These are phyloP conservation scores for Sutorius eximius DNA, from an alignment of 1,284 basidiomycete genomes.

Conservation along the genomic window DNA sequence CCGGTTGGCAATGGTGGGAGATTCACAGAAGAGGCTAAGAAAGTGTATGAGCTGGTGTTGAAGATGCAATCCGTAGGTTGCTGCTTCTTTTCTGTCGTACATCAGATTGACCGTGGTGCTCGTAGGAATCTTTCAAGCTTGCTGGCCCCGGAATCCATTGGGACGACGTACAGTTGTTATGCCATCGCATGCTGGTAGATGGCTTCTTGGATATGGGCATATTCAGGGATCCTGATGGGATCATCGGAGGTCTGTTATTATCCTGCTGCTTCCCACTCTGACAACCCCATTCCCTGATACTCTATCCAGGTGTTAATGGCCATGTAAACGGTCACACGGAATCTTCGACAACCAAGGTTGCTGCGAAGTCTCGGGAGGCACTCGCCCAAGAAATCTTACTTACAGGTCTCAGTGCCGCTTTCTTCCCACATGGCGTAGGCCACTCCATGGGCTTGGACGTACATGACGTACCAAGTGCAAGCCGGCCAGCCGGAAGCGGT, in stretches of 20 bases:
- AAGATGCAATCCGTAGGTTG: conserved; percentile 75
- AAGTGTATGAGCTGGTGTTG: conserved; percentile 82
- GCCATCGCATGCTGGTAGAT: conserved; percentile 74
- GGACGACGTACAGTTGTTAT: conserved; percentile 81
- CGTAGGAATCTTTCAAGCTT: conserved; percentile 64
- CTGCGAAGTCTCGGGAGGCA: conserved; percentile 16
- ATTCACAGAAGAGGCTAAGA: conserved; percentile 76
- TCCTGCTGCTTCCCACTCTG: neutral
- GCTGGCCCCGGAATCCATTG: conserved; percentile 78
- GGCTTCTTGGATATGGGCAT: conserved; percentile 85
- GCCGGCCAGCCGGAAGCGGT: conserved; percentile 58
- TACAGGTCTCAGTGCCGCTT: conserved; percentile 76
- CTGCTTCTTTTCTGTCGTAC: neutral
- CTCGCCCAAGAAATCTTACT: conserved; percentile 53
- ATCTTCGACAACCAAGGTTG: conserved; percentile 1
- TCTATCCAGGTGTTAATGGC: conserved; percentile 6
- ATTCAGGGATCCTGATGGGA: conserved; percentile 55
- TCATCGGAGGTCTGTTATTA: conserved; percentile 12
- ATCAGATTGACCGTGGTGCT: neutral
- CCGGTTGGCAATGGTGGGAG: conserved; percentile 87
- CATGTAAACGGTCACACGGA: neutral
- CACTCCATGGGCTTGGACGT: conserved; percentile 90
- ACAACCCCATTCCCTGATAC: neutral
- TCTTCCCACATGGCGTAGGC: conserved; percentile 91
- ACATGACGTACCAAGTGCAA: conserved; percentile 78